phyloP scores from a whole-genome alignment of 2,329 filamentous ascomycete species.

The Coniochaeta hoffmannii region DNA sequence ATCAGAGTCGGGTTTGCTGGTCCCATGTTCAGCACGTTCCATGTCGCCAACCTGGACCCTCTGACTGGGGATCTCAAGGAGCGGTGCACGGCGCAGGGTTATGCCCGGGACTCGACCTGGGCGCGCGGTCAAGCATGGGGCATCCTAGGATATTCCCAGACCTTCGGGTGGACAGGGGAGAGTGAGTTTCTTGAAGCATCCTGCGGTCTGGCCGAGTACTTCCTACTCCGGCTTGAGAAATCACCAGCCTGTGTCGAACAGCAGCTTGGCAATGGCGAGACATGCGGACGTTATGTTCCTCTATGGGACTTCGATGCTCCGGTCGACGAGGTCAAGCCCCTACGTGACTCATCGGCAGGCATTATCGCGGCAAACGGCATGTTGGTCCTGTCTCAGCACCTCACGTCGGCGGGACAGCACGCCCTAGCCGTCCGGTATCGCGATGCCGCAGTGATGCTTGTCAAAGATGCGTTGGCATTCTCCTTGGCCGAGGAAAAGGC shows the following conservation, averaged over 20 bases:
- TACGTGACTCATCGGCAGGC: constrained; percentile 14
- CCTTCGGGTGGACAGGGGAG: constrained; percentile 39
- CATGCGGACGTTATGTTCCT: constrained; percentile 17
- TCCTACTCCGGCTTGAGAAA: constrained; percentile 31
- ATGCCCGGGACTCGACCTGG: constrained; percentile 38
- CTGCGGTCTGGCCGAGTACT: constrained; percentile 39
- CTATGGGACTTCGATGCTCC: constrained; percentile 37
- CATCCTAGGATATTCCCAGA: constrained; percentile 41
- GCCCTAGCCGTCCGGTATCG: neutral
- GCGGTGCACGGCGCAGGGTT: constrained; percentile 41
- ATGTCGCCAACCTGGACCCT: constrained; percentile 42
- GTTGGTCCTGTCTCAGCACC: constrained; percentile 12
- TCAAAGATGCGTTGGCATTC: neutral
- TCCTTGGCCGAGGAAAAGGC: constrained; percentile 2
- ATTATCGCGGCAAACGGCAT: constrained; percentile 17
- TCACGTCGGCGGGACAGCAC: constrained; percentile 5
- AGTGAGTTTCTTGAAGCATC: constrained; percentile 35
- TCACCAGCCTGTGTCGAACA: constrained; percentile 22
- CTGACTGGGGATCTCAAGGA: constrained; percentile 32
- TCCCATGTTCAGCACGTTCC: constrained; percentile 29
- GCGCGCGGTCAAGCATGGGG: constrained; percentile 44
- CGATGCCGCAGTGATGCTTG: neutral
- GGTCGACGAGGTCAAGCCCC: constrained; percentile 9
- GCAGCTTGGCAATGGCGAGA: constrained; percentile 14
- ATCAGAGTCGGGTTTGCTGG: constrained; percentile 2